A percentile compares a stretch with the other conserved stretches of the same genome.
phyloP scores from a whole-genome alignment of 768 basidiomycete species.

The Hortiboletus campestris region DNA sequence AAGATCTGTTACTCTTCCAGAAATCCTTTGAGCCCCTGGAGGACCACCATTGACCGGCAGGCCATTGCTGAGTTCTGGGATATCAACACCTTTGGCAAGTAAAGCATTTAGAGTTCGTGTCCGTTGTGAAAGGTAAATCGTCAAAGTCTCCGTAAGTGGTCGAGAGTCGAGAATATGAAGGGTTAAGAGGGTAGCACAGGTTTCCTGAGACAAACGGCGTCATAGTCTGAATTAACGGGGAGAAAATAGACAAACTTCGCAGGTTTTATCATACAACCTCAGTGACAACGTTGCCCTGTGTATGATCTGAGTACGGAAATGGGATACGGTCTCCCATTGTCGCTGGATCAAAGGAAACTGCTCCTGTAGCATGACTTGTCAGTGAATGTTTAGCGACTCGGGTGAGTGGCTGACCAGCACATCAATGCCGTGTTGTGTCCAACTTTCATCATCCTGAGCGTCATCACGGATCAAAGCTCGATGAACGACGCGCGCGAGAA shows the following conservation, averaged over 20 bases:
- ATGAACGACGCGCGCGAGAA: constrained; percentile 82
- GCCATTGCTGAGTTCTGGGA: constrained; percentile 31
- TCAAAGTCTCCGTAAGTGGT: constrained; percentile 70
- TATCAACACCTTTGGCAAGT: constrained; percentile 36
- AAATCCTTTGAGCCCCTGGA: constrained; percentile 14
- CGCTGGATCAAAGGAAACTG: constrained; percentile 88
- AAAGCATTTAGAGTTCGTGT: constrained; percentile 52
- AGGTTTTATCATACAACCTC: constrained; percentile 53
- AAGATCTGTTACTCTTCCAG: constrained; percentile 1
- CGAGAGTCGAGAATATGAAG: constrained; percentile 88
- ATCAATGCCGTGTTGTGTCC: constrained; percentile 59
- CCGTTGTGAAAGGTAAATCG: constrained; percentile 70
- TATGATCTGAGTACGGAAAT: constrained; percentile 85
- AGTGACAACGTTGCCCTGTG: constrained; percentile 85
- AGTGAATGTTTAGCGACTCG: neutral
- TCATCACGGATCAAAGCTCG: constrained; percentile 65
- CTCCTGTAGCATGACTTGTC: constrained; percentile 43
- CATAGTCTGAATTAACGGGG: neutral
- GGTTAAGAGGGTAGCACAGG: constrained; percentile 75
- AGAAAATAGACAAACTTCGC: constrained; percentile 42
- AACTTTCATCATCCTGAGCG: constrained; percentile 60
- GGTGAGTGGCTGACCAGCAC: constrained; percentile 47
- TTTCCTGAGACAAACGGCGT: constrained; percentile 44
- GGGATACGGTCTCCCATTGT: constrained; percentile 89
- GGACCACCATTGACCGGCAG: constrained; percentile 37